These are phyloP conservation scores for Purshia tridentata DNA, from an alignment of 306 rosid species.

Conservation along the genomic window DNA sequence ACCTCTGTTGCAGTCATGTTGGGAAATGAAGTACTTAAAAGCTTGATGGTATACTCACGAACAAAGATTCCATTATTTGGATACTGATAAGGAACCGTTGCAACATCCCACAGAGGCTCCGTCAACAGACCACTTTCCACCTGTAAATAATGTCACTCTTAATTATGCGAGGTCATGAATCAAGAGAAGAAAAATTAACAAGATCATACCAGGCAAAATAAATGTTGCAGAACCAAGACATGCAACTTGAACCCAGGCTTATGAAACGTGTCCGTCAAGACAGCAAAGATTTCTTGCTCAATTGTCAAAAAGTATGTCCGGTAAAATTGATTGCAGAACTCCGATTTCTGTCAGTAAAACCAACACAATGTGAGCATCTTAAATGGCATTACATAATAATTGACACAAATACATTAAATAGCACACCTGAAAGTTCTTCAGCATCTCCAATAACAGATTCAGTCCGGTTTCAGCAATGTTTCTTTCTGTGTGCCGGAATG, in stretches of 20 bases:
- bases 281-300: conserved; percentile 94
- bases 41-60: conserved; percentile 88
- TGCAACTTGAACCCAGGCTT: conserved; percentile 99
- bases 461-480: conserved; percentile 95
- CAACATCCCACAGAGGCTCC: conserved; percentile 90
- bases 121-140: conserved; percentile 75
- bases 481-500: conserved; percentile 95
- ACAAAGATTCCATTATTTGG: conserved; percentile 70
- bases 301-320: conserved; percentile 72
- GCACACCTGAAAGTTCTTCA: conserved; percentile 85
- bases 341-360: conserved; percentile 58
- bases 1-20: conserved; percentile 96
- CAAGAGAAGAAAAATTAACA: background rate
- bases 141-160: conserved; percentile 38
- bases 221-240: conserved; percentile 93
- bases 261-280: conserved; percentile 92
- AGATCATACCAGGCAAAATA: conserved; percentile 78
- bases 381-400: background rate
- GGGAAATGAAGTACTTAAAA: conserved; percentile 86
- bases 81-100: conserved; percentile 56
- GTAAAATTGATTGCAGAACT: conserved; percentile 92
- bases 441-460: conserved; percentile 73
- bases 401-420: background rate
- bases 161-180: background rate
- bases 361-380: conserved; percentile 23